Conservation (phyloP, 78 protist species). For the Anaeramoeba ignava region DNA sequence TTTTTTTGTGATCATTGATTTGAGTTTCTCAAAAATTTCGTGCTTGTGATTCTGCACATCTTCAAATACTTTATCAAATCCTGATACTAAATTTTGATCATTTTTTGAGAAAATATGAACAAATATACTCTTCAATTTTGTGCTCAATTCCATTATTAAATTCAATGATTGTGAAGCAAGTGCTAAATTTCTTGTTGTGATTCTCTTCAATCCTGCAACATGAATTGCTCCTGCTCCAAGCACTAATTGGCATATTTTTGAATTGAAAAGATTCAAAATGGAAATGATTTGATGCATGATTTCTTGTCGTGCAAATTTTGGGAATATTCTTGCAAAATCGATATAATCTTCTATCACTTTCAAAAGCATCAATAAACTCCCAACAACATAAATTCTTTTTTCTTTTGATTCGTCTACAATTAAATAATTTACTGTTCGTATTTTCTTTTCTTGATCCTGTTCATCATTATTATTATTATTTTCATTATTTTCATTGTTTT, state of each 20-base stretch:
- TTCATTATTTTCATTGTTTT: too few species aligned
- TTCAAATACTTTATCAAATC: not conserved
- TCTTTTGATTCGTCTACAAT: too few species aligned
- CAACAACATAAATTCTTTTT: too few species aligned
- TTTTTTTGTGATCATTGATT: constrained; percentile 9
- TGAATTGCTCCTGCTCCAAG: constrained; percentile 24
- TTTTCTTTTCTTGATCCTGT: too few species aligned
- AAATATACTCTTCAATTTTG: not conserved
- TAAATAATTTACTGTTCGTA: too few species aligned
- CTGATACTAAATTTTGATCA: constrained; percentile 9
- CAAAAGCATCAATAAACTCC: too few species aligned
- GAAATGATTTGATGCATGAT: too few species aligned
- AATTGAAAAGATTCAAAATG: constrained; percentile 18
- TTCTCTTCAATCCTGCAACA: constrained; percentile 23
- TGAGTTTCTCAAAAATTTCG: constrained; percentile 8
- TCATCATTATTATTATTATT: too few species aligned
- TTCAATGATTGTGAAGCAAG: constrained; percentile 12
- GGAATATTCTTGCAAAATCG: too few species aligned
- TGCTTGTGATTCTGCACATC: constrained; percentile 7
- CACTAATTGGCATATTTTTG: constrained; percentile 1
- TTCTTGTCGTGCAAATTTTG: too few species aligned
- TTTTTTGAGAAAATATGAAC: not conserved
- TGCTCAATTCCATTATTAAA: not conserved
- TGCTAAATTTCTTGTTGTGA: constrained; percentile 23
- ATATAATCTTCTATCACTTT: too few species aligned